These are phyloP conservation scores for Nothophytophthora sp. DNA, from an alignment of 352 stramenopile genomes.

Conservation along the genomic window DNA sequence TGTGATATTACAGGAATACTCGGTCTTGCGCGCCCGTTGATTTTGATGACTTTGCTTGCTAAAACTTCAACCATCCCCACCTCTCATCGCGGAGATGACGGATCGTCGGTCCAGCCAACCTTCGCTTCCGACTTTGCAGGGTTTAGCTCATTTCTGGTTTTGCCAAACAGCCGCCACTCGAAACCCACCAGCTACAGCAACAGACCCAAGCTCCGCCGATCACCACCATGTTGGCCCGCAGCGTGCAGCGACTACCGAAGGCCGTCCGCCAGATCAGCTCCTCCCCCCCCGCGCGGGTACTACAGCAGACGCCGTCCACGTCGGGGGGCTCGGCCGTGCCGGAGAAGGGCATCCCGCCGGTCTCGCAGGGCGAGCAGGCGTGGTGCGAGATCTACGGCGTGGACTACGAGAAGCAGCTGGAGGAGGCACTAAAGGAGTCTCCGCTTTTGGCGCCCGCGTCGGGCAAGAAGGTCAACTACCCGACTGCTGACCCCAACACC, in stretches of 20 bases:
- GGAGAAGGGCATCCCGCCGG: constrained; percentile 16
- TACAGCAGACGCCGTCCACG: constrained; percentile 31
- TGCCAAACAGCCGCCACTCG: constrained; percentile 14
- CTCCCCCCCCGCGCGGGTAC: constrained; percentile 28
- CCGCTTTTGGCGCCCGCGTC: constrained; percentile 20
- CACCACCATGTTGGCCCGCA: constrained; percentile 30
- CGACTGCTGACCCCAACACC: constrained; percentile 2
- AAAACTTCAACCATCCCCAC: too few species aligned
- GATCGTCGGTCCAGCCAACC: too few species aligned
- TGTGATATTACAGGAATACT: too few species aligned
- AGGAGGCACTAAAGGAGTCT: constrained; percentile 58
- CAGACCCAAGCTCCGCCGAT: neutral
- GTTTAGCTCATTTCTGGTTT: constrained; percentile 12
- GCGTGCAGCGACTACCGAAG: constrained; percentile 28
- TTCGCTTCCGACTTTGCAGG: too few species aligned
- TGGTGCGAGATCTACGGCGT: constrained; percentile 82
- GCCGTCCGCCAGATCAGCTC: constrained; percentile 31
- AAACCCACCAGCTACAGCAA: neutral
- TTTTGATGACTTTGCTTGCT: too few species aligned
- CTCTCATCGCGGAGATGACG: too few species aligned
- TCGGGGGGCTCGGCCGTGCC: constrained; percentile 6
- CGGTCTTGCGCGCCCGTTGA: too few species aligned
- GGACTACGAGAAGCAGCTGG: constrained; percentile 70
- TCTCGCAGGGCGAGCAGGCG: constrained; percentile 57
- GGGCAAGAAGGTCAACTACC: constrained; percentile 32